Conservation (phyloP, 441 rosid genomes). For the Jatropha podagrica region DNA sequence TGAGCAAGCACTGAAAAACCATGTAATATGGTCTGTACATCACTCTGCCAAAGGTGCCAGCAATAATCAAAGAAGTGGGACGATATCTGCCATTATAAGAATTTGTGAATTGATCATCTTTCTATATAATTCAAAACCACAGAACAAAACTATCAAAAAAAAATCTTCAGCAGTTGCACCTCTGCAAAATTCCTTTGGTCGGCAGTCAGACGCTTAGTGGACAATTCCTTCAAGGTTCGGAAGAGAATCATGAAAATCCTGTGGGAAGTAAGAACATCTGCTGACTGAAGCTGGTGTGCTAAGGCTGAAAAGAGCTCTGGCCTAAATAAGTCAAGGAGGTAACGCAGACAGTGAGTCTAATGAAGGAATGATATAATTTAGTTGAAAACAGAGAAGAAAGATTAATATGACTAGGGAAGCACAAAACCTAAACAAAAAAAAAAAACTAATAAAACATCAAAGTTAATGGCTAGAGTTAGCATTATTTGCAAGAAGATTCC, state of each 20-base stretch:
- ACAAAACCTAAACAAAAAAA: not conserved
- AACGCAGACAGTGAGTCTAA: slow-evolving; percentile 20
- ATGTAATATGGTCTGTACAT: slow-evolving; percentile 78
- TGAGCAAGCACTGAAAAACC: slow-evolving; percentile 68
- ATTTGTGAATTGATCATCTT: slow-evolving; percentile 3
- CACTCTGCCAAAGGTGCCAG: slow-evolving; percentile 99
- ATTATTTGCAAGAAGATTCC: too few relatives aligned
- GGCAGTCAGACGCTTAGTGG: slow-evolving; percentile 90
- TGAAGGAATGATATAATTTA: not conserved
- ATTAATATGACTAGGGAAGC: not conserved
- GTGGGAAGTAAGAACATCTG: slow-evolving; percentile 84
- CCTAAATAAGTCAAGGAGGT: slow-evolving; percentile 50
- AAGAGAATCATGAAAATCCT: slow-evolving; percentile 92
- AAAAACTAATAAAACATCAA: not conserved
- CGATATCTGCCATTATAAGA: slow-evolving; percentile 70
- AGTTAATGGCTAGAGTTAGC: not conserved
- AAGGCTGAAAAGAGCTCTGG: slow-evolving; percentile 82
- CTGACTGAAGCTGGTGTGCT: slow-evolving; percentile 84
- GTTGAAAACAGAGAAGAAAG: not conserved
- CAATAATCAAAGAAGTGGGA: slow-evolving; percentile 82
- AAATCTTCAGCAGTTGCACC: slow-evolving; percentile 44
- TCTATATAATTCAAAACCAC: not conserved
- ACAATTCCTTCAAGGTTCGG: slow-evolving; percentile 87
- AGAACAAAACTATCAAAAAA: not conserved
- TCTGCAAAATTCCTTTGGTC: slow-evolving; percentile 85